Evolutionary conservation across 768 basidiomycete genomes (phyloP), one percentile per base, ranked within the genome.

Genomic region (Pleurotus ostreatus): DNA sequence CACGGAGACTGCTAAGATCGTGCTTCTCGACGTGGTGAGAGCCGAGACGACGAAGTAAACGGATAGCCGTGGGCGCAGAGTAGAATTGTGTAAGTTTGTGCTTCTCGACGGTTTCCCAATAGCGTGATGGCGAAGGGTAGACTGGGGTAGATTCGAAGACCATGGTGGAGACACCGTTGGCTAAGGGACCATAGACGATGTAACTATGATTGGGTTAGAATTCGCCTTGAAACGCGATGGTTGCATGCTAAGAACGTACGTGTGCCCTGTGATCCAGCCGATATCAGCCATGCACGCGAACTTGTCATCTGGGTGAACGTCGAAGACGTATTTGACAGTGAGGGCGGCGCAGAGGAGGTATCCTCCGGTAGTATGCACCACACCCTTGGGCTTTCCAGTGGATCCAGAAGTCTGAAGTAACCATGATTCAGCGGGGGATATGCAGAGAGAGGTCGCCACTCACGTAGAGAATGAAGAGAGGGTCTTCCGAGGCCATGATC

Each of bases 271-370:
- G 75, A 98, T 96, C 96, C 96, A 98, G 64, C 96, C 96, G 52
- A 99, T 81, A 67, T 99, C 96, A 56, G 96, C 96, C 95, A 98
- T 94, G 78, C 96, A 98, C 1, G 88, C 97, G 70, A 95, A 98
- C 62, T 81, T 86, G 75, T 98, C 96, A 58, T 91, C 94, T 20
- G 89, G 86, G 71, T 99, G 96, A 18, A 98, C 84, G 69, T 99
- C 96, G 67, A 98, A 99, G 60, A 97, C 92, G 70, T 96, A 98
- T 75, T 98, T 97, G 70, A 97, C 85, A 22, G 96, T 95, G 57
- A 98, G 67, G 1, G 92, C 85, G 0, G 92, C 94, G 62, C 95
- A 85, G 53, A 98, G 89, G 57, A 96, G 84, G 75, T 98, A 99
- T 25, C 90, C 90, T 9, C 73, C 90, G 7, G 90, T 92, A 49